These are phyloP conservation scores for Pseudogymnoascus sp. DNA, from an alignment of 2,329 filamentous ascomycete genomes.

Conservation along the genomic window DNA sequence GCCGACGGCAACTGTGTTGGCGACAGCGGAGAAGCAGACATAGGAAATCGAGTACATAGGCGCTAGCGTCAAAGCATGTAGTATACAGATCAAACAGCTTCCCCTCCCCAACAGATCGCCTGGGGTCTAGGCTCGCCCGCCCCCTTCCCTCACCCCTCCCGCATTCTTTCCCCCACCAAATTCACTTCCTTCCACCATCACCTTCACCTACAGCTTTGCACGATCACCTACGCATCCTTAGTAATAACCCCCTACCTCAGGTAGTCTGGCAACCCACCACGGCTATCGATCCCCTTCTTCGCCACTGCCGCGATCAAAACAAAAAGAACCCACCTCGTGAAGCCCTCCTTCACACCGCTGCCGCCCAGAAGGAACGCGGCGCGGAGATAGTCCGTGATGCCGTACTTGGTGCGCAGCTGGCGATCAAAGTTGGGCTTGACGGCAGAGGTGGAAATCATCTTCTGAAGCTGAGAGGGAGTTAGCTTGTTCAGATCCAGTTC, in stretches of 20 bases:
- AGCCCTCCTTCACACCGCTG: conserved; percentile 39
- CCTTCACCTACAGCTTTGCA: neutral
- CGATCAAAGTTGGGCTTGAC: conserved; percentile 54
- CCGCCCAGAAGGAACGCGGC: conserved; percentile 45
- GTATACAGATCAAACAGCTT: conserved; percentile 3
- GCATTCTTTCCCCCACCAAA: neutral
- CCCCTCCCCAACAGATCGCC: neutral
- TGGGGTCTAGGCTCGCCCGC: neutral
- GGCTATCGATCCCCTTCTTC: conserved; percentile 13
- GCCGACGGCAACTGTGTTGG: neutral
- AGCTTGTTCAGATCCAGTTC: neutral
- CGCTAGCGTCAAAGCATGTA: neutral
- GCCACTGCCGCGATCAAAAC: conserved; percentile 25
- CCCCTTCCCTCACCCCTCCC: neutral
- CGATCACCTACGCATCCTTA: neutral
- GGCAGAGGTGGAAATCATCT: conserved; percentile 35
- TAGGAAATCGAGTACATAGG: conserved; percentile 4
- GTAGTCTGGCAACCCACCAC: conserved; percentile 9
- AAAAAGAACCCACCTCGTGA: conserved; percentile 43
- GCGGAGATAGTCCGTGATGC: conserved; percentile 45
- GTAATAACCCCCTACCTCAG: conserved; percentile 5
- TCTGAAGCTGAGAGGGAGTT: conserved; percentile 33
- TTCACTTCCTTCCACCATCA: neutral
- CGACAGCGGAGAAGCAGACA: neutral
- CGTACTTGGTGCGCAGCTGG: conserved; percentile 42